Conservation (phyloP, 495 filamentous ascomycete species). For the Penicillium lividum region DNA sequence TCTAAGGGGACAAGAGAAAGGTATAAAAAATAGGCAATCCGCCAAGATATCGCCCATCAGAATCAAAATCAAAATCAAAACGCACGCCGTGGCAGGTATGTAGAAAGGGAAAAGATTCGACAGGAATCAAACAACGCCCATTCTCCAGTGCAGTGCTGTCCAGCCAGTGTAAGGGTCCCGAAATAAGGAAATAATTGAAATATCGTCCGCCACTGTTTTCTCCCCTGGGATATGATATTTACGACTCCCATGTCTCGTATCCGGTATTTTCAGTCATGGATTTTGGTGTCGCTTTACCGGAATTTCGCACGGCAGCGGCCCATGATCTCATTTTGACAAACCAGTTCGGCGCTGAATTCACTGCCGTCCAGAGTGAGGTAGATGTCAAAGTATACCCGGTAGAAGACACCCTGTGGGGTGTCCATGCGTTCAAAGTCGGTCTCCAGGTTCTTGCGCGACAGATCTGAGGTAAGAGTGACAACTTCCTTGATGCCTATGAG, state of each 20-base stretch:
- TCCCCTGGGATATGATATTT: background rate
- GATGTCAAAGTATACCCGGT: constrained; percentile 78
- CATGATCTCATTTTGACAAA: constrained; percentile 99
- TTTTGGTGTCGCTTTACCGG: constrained; percentile 36
- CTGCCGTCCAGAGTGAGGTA: constrained; percentile 96
- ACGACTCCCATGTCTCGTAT: constrained; percentile 1
- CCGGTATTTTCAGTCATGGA: background rate
- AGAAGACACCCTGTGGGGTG: constrained; percentile 97
- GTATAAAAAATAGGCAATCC: constrained; percentile 14
- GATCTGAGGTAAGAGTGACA: constrained; percentile 93
- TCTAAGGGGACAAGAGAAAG: constrained; percentile 25
- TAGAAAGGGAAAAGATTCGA: constrained; percentile 13
- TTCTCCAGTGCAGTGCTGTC: constrained; percentile 26
- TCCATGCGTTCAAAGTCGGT: constrained; percentile 99
- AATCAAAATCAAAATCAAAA: constrained; percentile 1
- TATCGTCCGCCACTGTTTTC: background rate
- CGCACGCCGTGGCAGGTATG: constrained; percentile 17
- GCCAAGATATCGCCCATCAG: constrained; percentile 18
- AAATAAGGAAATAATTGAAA: constrained; percentile 1
- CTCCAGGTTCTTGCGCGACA: constrained; percentile 96
- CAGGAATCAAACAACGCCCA: constrained; percentile 26
- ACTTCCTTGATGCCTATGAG: constrained; percentile 94
- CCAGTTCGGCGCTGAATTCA: constrained; percentile 96
- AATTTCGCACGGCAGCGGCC: constrained; percentile 92
- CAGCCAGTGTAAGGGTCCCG: constrained; percentile 6